These are phyloP conservation scores for Phialophora expanda DNA, from an alignment of 2,329 filamentous ascomycete species.

Conservation along the genomic window DNA sequence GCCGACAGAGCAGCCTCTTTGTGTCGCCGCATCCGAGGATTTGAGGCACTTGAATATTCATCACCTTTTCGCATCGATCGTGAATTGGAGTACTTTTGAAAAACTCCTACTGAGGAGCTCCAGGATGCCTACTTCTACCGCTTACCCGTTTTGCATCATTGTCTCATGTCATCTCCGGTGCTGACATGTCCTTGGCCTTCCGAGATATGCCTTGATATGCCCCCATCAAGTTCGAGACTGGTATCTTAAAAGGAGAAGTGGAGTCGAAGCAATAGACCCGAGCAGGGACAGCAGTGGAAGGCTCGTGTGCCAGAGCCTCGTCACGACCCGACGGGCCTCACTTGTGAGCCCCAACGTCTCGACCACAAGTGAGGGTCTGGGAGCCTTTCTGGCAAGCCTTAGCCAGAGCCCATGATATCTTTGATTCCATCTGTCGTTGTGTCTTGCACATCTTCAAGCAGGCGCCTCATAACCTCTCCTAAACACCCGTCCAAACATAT, in stretches of 20 bases:
- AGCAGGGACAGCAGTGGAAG: not conserved
- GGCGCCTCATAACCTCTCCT: conserved; percentile 85
- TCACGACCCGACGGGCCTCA: not conserved
- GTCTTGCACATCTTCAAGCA: conserved; percentile 53
- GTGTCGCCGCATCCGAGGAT: not conserved
- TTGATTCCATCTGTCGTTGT: not conserved
- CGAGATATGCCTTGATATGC: not conserved
- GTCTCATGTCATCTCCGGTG: conserved; percentile 4
- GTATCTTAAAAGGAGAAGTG: not conserved
- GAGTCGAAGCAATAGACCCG: not conserved
- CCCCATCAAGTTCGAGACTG: not conserved
- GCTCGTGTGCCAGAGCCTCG: not conserved
- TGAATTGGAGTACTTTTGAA: not conserved
- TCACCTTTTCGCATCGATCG: not conserved
- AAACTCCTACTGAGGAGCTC: not conserved
- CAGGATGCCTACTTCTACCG: not conserved
- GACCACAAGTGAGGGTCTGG: not conserved
- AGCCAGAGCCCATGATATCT: not conserved
- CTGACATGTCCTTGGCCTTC: not conserved
- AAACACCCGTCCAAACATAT: conserved; percentile 68
- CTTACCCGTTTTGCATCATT: not conserved
- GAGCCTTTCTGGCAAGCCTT: not conserved
- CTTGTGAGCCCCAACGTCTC: not conserved
- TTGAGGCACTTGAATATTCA: not conserved
- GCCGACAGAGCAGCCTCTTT: not conserved